Evolutionary conservation across 371 early-diverging fungal genomes (phyloP).

Genomic region (Mucor saturninus): DNA sequence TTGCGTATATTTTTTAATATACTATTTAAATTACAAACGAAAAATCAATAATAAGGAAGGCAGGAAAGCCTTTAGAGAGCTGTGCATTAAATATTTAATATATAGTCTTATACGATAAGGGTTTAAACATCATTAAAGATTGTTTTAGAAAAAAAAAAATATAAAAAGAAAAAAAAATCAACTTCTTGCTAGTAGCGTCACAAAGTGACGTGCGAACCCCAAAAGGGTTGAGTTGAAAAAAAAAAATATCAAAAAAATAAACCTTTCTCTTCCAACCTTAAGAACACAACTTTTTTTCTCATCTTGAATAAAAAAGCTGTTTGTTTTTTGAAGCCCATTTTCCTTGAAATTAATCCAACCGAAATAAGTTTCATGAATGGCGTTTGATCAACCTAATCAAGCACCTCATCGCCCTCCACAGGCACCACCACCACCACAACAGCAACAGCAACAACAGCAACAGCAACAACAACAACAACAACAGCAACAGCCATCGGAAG

Average conservation of each 20-base stretch:
- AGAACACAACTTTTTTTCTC: constrained; percentile 7
- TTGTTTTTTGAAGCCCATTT: not conserved
- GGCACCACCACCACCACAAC: constrained; percentile 9
- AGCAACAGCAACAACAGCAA: not conserved
- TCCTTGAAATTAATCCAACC: not conserved
- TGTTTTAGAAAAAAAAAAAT: too few relatives aligned
- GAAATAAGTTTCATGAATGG: constrained; percentile 30
- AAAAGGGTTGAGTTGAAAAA: not conserved
- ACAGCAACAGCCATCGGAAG: constrained; percentile 9
- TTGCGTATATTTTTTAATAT: constrained; percentile 20
- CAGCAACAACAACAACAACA: not conserved
- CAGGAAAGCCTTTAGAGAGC: too few relatives aligned
- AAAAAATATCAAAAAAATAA: constrained; percentile 2
- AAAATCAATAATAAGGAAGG: constrained; percentile 2
- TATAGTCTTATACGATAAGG: too few relatives aligned
- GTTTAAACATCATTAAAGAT: too few relatives aligned
- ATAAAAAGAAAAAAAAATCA: not conserved
- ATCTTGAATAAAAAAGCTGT: not conserved
- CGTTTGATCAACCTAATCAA: constrained; percentile 43
- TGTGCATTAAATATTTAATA: too few relatives aligned
- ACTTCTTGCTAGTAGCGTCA: constrained; percentile 23
- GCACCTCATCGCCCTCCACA: constrained; percentile 32
- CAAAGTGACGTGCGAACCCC: constrained; percentile 31
- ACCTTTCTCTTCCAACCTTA: not conserved
- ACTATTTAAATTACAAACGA: constrained; percentile 16